These are phyloP conservation scores for Bocquillonia castaneifolia DNA, from an alignment of 441 rosid species.

Conservation along the genomic window DNA sequence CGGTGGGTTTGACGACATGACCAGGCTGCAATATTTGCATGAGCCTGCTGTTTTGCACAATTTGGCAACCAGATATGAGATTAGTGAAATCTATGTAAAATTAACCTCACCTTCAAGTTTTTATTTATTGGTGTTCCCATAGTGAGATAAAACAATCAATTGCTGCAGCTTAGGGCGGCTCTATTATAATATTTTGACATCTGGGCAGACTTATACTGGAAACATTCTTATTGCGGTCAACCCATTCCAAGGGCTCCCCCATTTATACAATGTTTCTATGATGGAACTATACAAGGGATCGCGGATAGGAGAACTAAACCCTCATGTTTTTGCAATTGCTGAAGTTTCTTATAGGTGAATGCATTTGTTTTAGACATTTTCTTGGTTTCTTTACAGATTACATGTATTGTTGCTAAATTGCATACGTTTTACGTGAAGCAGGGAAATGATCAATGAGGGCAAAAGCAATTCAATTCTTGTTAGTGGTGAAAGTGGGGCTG, in stretches of 20 bases:
- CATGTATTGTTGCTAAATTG: constrained; percentile 19
- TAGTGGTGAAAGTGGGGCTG: constrained; percentile 97
- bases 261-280: constrained; percentile 41
- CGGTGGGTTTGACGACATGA: constrained; percentile 93
- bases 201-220: constrained; percentile 82
- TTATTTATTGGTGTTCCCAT: constrained; percentile 19
- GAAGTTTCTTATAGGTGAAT: constrained; percentile 73
- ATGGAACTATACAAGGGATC: constrained; percentile 71
- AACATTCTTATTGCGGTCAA: constrained; percentile 88
- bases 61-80: constrained; percentile 55
- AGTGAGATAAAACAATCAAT: constrained; percentile 28
- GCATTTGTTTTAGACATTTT: background rate
- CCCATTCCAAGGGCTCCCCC: constrained; percentile 73
- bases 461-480: constrained; percentile 80
- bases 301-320: constrained; percentile 46
- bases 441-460: constrained; percentile 77
- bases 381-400: constrained; percentile 17
- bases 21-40: constrained; percentile 65
- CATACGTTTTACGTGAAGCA: constrained; percentile 30
- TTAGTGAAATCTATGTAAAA: constrained; percentile 76
- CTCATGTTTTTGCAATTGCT: constrained; percentile 86
- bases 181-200: constrained; percentile 43
- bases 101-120: constrained; percentile 25
- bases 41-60: constrained; percentile 84
- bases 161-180: constrained; percentile 32